Evolutionary conservation across 768 basidiomycete species (phyloP).

Genomic region (Chalciporus pseudorubinellus): DNA sequence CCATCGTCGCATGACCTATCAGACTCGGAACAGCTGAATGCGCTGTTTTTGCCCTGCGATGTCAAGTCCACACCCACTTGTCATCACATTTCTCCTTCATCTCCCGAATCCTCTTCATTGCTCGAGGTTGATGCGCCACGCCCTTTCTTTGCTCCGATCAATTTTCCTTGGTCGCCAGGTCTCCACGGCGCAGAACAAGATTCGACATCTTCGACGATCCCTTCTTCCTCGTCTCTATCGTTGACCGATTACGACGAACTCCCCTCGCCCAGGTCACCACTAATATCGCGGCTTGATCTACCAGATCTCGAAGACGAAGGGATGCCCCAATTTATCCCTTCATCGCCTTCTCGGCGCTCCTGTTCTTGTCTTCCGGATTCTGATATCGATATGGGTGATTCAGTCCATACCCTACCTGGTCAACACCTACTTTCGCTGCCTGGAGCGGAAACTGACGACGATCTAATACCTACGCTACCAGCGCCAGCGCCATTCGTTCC

Average conservation of each 20-base stretch:
- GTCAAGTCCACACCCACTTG: constrained; percentile 12
- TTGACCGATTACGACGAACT: constrained; percentile 24
- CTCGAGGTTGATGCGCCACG: constrained; percentile 21
- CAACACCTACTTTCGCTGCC: constrained; percentile 38
- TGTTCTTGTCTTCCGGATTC: constrained; percentile 30
- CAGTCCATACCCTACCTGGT: constrained; percentile 16
- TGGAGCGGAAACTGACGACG: constrained; percentile 43
- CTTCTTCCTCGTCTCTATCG: constrained; percentile 18
- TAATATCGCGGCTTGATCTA: constrained; percentile 29
- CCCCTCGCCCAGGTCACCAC: constrained; percentile 29
- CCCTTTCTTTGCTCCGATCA: constrained; percentile 20
- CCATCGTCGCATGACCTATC: constrained; percentile 16
- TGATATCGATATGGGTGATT: constrained; percentile 23
- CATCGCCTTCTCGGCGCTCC: constrained; percentile 30
- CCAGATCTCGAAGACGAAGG: constrained; percentile 33
- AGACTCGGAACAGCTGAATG: constrained; percentile 14
- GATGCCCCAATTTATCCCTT: constrained; percentile 18
- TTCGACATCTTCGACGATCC: constrained; percentile 6
- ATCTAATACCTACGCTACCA: constrained; percentile 34
- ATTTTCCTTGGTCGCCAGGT: constrained; percentile 23
- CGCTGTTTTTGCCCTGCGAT: constrained; percentile 18
- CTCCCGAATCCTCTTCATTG: constrained; percentile 19
- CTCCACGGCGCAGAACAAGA: constrained; percentile 13
- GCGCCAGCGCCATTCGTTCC: constrained; percentile 8
- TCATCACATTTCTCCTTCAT: constrained; percentile 12